Base-by-base conservation (phyloP, 148 eudicot species). In the Rhododendron vialii region DNA sequence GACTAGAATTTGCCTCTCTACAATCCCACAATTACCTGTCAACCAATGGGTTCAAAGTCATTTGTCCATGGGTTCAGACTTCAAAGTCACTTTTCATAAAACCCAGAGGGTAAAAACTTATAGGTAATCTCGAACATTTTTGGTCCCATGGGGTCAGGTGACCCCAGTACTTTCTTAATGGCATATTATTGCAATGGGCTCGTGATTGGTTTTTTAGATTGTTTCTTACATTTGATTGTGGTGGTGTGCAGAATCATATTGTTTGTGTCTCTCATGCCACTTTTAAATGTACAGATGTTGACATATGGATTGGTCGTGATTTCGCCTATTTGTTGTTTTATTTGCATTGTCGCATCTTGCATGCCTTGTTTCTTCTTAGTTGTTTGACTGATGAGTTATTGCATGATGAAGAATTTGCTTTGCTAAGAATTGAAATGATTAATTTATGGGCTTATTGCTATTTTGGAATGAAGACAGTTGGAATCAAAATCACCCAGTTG, bases 391-490 rank as follows among this genome's bases (percentile, higher is more conserved):
- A 57, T 20, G 15, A 57, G 47, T 26, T 45, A 38, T 53, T 84
- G 69, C 73, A 2, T 12, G 35, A 75, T 81, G 61, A 55, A 55
- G 77, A 83, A 14, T 12, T 82, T 50, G 65, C 83, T 87, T 87
- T 65, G 45, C 28, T 78, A 22, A 82, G 82, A 73, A 86, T 79
- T 82, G 81, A 59, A 83, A 67, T 41, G 84, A 81, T 71, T 71
- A 71, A 71, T 71, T 82, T 45, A 33, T 51, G 79, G n/a, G 45
- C 83, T 85, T 81, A 77, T 88, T 85, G 90, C 82, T 87, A 86
- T 88, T 90, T 83, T 88, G 88, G 88, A 89, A 36, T 89, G 90
- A 88, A 86, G 90, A 85, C 88, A 77, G 89, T 84, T 69, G 80
- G 81, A 84, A 67, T 51, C 84, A 80, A 63, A 73, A 69, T 33